phyloP scores from a whole-genome alignment of 495 filamentous ascomycete species.

The Durotheca rogersii region DNA sequence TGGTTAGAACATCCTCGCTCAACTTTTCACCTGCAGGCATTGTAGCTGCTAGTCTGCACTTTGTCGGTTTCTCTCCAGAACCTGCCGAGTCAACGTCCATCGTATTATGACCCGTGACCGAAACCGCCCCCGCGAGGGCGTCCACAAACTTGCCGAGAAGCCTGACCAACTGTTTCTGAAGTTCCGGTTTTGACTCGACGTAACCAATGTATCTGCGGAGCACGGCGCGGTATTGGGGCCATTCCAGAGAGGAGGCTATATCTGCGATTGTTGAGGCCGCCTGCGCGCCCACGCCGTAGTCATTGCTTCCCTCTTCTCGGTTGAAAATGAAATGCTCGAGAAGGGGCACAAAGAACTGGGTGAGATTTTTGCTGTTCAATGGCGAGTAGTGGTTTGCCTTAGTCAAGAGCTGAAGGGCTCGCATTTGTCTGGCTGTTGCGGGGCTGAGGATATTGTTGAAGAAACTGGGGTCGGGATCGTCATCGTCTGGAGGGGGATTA shows the following conservation, averaged over 20 bases:
- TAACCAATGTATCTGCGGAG: conserved; percentile 78
- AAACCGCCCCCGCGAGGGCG: conserved; percentile 59
- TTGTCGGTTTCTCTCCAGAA: conserved; percentile 15
- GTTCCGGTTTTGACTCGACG: conserved; percentile 74
- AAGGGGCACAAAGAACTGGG: conserved; percentile 84
- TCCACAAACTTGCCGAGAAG: conserved; percentile 80
- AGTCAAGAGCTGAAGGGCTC: conserved; percentile 76
- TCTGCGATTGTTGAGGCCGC: conserved; percentile 71
- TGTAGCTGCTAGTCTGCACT: conserved; percentile 56
- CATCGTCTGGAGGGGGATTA: conserved; percentile 67
- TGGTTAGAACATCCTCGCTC: conserved; percentile 67
- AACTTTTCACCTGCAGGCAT: conserved; percentile 71
- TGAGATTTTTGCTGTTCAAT: conserved; percentile 72
- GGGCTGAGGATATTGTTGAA: conserved; percentile 91
- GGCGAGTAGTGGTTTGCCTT: conserved; percentile 60
- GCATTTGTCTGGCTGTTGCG: conserved; percentile 81
- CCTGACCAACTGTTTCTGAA: conserved; percentile 81
- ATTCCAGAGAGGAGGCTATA: conserved; percentile 74
- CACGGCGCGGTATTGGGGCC: conserved; percentile 85
- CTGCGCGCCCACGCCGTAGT: conserved; percentile 82
- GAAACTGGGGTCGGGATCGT: conserved; percentile 79
- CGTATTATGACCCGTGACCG: conserved; percentile 40
- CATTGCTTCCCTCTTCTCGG: conserved; percentile 69
- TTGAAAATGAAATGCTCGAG: conserved; percentile 93
- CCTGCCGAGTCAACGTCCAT: conserved; percentile 40